A percentile compares a stretch with the other conserved stretches of the same genome.
Conservation (phyloP, 352 stramenopile genomes). For the Phytophthora multivora region DNA sequence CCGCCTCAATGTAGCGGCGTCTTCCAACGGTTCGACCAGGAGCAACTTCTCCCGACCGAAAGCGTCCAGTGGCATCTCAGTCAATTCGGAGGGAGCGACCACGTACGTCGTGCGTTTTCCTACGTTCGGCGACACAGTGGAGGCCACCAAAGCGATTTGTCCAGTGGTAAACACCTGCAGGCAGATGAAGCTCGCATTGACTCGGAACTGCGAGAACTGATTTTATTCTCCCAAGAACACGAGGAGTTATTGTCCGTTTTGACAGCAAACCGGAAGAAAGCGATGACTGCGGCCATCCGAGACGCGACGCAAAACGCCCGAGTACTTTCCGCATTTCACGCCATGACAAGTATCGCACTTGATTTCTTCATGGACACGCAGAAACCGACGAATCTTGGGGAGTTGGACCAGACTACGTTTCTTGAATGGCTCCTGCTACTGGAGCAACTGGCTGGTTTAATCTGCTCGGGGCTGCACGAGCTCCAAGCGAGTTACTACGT, state of each 20-base stretch:
- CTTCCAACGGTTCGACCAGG: conserved; percentile 41
- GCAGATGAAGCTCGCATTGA: conserved; percentile 19
- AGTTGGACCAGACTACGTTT: conserved; percentile 1
- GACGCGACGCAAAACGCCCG: conserved; percentile 38
- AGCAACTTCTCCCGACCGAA: conserved; percentile 30
- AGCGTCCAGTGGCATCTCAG: conserved; percentile 16
- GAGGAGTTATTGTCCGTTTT: conserved; percentile 34
- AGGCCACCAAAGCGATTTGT: conserved; percentile 1
- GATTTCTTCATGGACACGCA: conserved; percentile 46
- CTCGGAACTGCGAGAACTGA: conserved; percentile 33
- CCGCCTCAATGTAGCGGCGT: conserved; percentile 41
- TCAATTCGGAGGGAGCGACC: neutral
- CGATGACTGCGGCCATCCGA: conserved; percentile 33
- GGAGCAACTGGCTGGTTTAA: conserved; percentile 44
- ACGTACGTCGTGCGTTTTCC: neutral
- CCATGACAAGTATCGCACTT: conserved; percentile 38
- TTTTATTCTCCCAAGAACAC: conserved; percentile 39
- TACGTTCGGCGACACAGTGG: conserved; percentile 5
- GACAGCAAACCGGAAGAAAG: conserved; percentile 46
- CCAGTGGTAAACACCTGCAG: conserved; percentile 14
- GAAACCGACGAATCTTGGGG: neutral
- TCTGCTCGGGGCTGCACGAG: conserved; percentile 48
- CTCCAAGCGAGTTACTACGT: conserved; percentile 46
- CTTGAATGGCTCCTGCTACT: conserved; percentile 46
- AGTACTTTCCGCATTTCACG: conserved; percentile 39